Evolutionary conservation across 2,329 filamentous ascomycete species (phyloP), one percentile per base, ranked within the genome.

Genomic region (Phaeophleospora eucalypticola): DNA sequence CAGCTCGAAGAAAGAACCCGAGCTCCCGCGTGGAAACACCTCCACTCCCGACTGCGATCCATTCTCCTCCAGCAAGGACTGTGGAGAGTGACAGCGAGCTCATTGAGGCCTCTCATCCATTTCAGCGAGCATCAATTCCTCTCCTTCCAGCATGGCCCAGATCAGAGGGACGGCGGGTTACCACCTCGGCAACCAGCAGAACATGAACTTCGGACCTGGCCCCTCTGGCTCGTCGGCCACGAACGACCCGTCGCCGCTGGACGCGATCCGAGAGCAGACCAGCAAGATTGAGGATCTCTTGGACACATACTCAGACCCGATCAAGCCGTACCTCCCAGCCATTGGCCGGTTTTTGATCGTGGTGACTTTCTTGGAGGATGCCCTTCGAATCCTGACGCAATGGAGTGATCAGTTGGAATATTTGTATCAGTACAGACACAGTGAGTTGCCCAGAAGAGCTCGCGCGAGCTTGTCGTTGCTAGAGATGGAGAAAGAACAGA

Each of bases 301-400:
- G 66, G 93, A 97, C 71, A 87, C 81, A 20, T 58, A 89, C 64
- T 86, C 89, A 63, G 91, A 95, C 66, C 93, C 93, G 40, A 73
- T 97, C 59, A 97, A 95, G 79, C 93, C 93, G 86, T 98, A 95
- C 68, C 80, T 98, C 36, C 93, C 93, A 49, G 89, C 88, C 57
- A 91, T 98, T 74, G 93, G 93, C 58, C 88, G 93, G 58, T 97
- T 97, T 71, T 73, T 98, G 59, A 98, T 98, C 61, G 93, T 98
- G 46, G 93, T 97, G 44, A 98, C 93, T 53, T 98, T 98, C 74
- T 78, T 98, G 60, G 93, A 98, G 72, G 93, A 98, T 75, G 89
- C 90, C 41, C 76, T 98, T 53, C 83, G 93, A 67, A 98, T 98
- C 71, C 77, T 97, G 61, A 98, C 93, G 59, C 93, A 98, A 82